These are phyloP conservation scores for Euphorbia tirucalli DNA, from an alignment of 345 rosid species.

Conservation along the genomic window DNA sequence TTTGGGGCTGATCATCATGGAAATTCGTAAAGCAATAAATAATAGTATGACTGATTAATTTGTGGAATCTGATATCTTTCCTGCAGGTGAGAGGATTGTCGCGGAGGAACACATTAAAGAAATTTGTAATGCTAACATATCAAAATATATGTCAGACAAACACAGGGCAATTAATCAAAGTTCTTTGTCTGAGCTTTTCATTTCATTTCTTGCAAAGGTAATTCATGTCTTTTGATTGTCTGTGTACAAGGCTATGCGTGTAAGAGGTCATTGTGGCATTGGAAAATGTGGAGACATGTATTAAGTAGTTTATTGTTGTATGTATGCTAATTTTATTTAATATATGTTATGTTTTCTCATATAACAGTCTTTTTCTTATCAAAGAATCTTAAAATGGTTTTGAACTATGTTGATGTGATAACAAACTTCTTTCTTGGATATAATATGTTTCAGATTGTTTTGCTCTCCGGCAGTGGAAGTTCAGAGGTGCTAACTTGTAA, in stretches of 20 bases:
- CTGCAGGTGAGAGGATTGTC: constrained; percentile 57
- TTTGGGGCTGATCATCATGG: not conserved
- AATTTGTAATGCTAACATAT: constrained; percentile 49
- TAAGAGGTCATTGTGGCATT: not conserved
- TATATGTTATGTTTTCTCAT: not conserved
- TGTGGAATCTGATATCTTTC: constrained; percentile 16
- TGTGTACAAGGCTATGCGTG: not conserved
- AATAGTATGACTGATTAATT: not conserved
- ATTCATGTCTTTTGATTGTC: not conserved
- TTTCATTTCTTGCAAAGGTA: constrained; percentile 83
- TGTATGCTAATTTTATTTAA: not conserved
- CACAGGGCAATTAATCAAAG: constrained; percentile 44
- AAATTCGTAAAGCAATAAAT: not conserved
- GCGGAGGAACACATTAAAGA: constrained; percentile 62
- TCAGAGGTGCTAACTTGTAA: not conserved
- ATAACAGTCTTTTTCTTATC: not conserved
- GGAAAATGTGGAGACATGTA: not conserved
- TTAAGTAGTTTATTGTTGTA: not conserved
- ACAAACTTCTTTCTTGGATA: not conserved
- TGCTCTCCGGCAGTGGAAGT: not conserved
- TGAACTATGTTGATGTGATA: not conserved
- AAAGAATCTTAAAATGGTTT: not conserved
- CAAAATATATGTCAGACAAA: constrained; percentile 46
- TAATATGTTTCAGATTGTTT: constrained; percentile 1
- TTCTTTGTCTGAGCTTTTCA: constrained; percentile 68